Evolutionary conservation across 2,329 filamentous ascomycete species (phyloP).

Genomic region (Colletotrichum gigasporum): DNA sequence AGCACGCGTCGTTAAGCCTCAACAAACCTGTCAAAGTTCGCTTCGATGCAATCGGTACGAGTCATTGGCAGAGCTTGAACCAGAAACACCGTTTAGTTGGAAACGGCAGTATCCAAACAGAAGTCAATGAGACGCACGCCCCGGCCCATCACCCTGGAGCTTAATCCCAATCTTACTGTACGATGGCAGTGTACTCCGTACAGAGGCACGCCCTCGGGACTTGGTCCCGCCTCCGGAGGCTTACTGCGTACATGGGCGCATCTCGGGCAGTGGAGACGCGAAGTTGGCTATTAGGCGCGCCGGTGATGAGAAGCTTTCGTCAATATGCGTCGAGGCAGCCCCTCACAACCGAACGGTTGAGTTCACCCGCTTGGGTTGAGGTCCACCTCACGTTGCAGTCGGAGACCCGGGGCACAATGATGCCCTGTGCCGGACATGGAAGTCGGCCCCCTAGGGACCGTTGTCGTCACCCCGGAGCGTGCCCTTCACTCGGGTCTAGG

Average conservation of each 20-base stretch:
- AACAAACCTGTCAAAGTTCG: conserved; percentile 22
- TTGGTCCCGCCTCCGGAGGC: background rate
- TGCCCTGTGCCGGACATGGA: conserved; percentile 22
- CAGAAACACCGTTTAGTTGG: conserved; percentile 6
- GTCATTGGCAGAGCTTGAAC: conserved; percentile 20
- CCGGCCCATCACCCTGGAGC: conserved; percentile 7
- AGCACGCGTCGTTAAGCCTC: conserved; percentile 11
- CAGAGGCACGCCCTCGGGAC: background rate
- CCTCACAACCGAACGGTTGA: conserved; percentile 13
- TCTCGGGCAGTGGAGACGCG: conserved; percentile 15
- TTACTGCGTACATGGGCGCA: background rate
- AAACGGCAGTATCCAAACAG: background rate
- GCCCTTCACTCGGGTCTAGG: conserved; percentile 24
- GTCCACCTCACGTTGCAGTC: conserved; percentile 29
- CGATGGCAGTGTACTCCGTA: conserved; percentile 1
- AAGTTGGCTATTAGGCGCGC: conserved; percentile 8
- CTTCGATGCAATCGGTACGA: conserved; percentile 10
- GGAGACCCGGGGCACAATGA: conserved; percentile 21
- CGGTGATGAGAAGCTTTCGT: conserved; percentile 30
- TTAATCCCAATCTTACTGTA: conserved; percentile 18
- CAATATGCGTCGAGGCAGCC: conserved; percentile 18
- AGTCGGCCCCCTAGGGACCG: conserved; percentile 3
- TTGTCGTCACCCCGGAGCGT: conserved; percentile 13
- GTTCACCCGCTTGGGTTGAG: conserved; percentile 13
- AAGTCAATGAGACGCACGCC: background rate